These are phyloP conservation scores for Termitomyces sp. DNA, from an alignment of 768 basidiomycete species.

Conservation along the genomic window DNA sequence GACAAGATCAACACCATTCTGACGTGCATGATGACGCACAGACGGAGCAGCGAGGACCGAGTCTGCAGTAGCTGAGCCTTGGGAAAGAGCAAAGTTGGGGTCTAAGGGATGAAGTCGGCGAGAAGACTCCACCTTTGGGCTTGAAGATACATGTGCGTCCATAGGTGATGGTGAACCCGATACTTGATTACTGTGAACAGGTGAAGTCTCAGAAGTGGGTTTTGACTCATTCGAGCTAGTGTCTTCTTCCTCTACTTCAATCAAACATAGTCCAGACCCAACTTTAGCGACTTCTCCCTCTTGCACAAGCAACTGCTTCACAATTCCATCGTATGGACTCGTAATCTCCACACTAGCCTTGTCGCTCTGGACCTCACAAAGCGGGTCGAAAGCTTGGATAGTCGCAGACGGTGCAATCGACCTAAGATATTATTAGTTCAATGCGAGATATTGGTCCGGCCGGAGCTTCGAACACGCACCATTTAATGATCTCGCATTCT, in stretches of 20 bases:
- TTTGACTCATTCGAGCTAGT: slow-evolving; percentile 7
- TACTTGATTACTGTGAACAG: slow-evolving; percentile 16
- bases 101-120: slow-evolving; percentile 60
- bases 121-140: slow-evolving; percentile 5
- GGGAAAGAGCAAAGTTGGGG: slow-evolving; percentile 36
- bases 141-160: slow-evolving; percentile 1
- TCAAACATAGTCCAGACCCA: slow-evolving; percentile 71
- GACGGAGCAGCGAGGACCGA: slow-evolving; percentile 68
- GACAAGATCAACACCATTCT: slow-evolving; percentile 59
- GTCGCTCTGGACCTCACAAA: slow-evolving; percentile 88
- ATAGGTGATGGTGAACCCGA: slow-evolving; percentile 12
- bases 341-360: slow-evolving; percentile 92
- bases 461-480: slow-evolving; percentile 47
- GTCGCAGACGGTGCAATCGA: slow-evolving; percentile 48
- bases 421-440: slow-evolving; percentile 38
- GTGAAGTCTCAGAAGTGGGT: slow-evolving; percentile 16
- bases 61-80: slow-evolving; percentile 21
- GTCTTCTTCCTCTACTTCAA: slow-evolving; percentile 72
- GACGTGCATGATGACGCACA: slow-evolving; percentile 72
- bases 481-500: slow-evolving; percentile 86
- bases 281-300: slow-evolving; percentile 87
- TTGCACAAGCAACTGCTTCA: slow-evolving; percentile 69
- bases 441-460: slow-evolving; percentile 19
- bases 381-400: slow-evolving; percentile 63
- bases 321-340: slow-evolving; percentile 75